Evolutionary conservation across 1,139 yeast genomes (phyloP), one percentile per base, ranked within the genome.

Genomic region (Suhomyces bribrorum): DNA sequence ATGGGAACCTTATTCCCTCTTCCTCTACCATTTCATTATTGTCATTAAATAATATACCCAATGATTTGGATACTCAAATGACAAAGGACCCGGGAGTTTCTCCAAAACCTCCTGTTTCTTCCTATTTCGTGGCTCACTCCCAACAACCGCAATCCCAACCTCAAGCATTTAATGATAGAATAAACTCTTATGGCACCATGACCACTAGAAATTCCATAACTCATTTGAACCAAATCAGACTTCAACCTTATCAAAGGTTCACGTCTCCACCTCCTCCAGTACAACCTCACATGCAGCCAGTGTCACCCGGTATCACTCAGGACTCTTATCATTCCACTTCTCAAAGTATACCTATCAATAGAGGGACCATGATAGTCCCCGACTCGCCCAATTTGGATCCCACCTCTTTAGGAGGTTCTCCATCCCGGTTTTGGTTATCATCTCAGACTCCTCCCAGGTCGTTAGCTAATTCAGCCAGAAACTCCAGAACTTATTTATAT

Each of bases 381-480:
- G 80, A 74, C 42, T 75, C 80, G 2, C 83, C 83, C 1, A 66
- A 63, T 43, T 57, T 77, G 41, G 73, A 66, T 38, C 82, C 83
- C 2, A 66, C 74, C 0, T 76, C 81, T 3, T 38, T 77, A 14
- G 75, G 76, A 3, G 79, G 78, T 1, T 75, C 81, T 3, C 83
- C 83, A 1, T 75, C 81, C 5, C 56, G 77, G 34, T 75, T 77
- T 46, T 73, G 79, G 72, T 57, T 78, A 29, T 64, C 73, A 14
- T 69, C 75, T 15, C 75, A 73, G 40, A 75, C 81, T 0, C 82
- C 82, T 1, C 81, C 83, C 6, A 46, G 61, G 26, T 57, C 66
- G 2, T 38, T 59, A 18, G 52, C 52, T n/a, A 50, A 48, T 33
- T 58, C 66, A 5, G 50, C 54, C 27, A 40, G 50, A 24, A 48